A percentile compares a stretch with the other conserved stretches of the same genome.
These are phyloP conservation scores for Calocybe indica DNA, from an alignment of 768 basidiomycete genomes.

Conservation along the genomic window DNA sequence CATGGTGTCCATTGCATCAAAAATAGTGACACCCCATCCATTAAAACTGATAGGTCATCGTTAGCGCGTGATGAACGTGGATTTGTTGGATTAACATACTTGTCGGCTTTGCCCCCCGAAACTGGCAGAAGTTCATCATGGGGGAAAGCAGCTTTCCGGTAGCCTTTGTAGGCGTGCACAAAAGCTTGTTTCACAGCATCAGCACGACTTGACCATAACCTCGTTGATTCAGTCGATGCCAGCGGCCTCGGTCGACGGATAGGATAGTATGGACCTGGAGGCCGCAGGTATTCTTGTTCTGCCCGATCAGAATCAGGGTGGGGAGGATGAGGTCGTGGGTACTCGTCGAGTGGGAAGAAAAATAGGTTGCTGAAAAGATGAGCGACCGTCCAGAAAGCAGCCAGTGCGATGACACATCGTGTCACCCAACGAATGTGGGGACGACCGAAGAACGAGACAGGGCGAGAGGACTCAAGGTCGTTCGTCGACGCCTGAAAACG, in stretches of 20 bases:
- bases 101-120: conserved; percentile 41
- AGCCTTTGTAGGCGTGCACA: conserved; percentile 54
- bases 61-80: conserved; percentile 1
- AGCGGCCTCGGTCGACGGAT: conserved; percentile 2
- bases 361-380: neutral
- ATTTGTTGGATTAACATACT: conserved; percentile 31
- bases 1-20: conserved; percentile 82
- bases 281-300: conserved; percentile 1
- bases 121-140: conserved; percentile 56
- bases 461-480: no score
- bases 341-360: neutral
- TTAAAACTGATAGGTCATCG: conserved; percentile 44
- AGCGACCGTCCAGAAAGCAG: conserved; percentile 14
- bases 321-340: conserved; percentile 2
- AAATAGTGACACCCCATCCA: conserved; percentile 67
- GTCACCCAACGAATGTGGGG: conserved; percentile 18
- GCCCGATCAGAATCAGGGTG: neutral
- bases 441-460: conserved; percentile 5
- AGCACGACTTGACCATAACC: conserved; percentile 44
- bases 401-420: conserved; percentile 12
- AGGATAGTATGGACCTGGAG: conserved; percentile 4
- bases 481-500: no score
- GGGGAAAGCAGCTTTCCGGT: conserved; percentile 43
- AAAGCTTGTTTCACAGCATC: conserved; percentile 52
- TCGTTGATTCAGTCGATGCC: neutral